phyloP scores from a whole-genome alignment of 1,139 yeast species.

The Candida tropicalis region DNA sequence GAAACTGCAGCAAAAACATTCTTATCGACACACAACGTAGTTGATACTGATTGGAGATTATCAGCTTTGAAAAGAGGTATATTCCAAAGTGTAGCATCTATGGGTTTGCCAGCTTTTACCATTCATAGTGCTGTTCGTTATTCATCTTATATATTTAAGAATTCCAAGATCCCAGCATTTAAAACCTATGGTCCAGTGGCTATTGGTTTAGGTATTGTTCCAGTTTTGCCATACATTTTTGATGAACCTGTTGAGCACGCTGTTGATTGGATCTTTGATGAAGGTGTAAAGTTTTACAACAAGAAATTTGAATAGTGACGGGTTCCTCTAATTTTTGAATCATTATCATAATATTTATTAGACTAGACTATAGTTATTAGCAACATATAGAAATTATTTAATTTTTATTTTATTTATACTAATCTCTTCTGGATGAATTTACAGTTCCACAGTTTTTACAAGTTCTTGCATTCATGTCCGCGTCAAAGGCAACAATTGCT shows the following conservation, averaged over 20 bases:
- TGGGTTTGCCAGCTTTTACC: conserved; percentile 88
- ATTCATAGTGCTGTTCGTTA: conserved; percentile 79
- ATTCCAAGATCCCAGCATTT: conserved; percentile 37
- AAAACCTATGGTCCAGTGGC: conserved; percentile 78
- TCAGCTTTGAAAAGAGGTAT: conserved; percentile 70
- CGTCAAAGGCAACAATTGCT: conserved; percentile 75
- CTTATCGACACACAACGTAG: conserved; percentile 27
- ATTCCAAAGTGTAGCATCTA: conserved; percentile 80
- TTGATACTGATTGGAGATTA: conserved; percentile 64
- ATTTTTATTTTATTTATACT: conserved; percentile 6
- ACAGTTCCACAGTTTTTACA: conserved; percentile 76
- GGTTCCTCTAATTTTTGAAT: not conserved
- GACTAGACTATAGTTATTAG: not conserved
- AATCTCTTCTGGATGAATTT: conserved; percentile 61
- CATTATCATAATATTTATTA: not conserved
- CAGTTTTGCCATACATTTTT: conserved; percentile 74
- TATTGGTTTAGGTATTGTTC: conserved; percentile 75
- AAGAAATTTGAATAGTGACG: conserved; percentile 9
- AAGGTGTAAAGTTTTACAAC: conserved; percentile 47
- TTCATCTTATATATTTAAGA: conserved; percentile 60
- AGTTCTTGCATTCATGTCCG: conserved; percentile 62
- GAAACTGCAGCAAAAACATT: conserved; percentile 40
- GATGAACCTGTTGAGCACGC: conserved; percentile 83
- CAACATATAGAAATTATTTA: not conserved
- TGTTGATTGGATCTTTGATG: conserved; percentile 63